Evolutionary conservation across 441 rosid species (phyloP).

Genomic region (Bocquillonia castaneifolia): DNA sequence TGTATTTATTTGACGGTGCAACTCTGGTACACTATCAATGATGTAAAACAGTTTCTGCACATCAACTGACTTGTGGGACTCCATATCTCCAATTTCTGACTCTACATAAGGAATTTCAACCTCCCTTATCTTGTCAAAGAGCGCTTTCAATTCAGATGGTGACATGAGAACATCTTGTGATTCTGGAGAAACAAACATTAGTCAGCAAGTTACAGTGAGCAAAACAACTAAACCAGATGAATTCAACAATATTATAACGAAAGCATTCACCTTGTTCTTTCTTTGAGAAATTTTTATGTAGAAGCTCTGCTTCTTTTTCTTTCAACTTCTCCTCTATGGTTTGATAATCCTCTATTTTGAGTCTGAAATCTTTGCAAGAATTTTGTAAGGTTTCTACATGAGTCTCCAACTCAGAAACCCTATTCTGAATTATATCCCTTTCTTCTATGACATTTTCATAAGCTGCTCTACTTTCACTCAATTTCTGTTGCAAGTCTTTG

Average conservation of each 20-base stretch:
- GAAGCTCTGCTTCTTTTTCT: conserved; percentile 52
- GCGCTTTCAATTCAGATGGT: conserved; percentile 45
- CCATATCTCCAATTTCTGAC: conserved; percentile 34
- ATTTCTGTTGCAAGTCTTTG: conserved; percentile 54
- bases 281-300: conserved; percentile 25
- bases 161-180: conserved; percentile 48
- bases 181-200: conserved; percentile 37
- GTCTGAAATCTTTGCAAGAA: conserved; percentile 46
- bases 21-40: conserved; percentile 45
- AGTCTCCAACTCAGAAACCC: conserved; percentile 55
- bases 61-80: conserved; percentile 39
- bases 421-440: conserved; percentile 44
- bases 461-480: conserved; percentile 37
- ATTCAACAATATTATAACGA: conserved; percentile 13
- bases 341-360: conserved; percentile 41
- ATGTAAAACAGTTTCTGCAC: conserved; percentile 55
- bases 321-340: conserved; percentile 49
- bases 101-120: conserved; percentile 44
- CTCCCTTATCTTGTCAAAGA: conserved; percentile 53
- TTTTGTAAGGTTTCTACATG: conserved; percentile 44
- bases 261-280: conserved; percentile 45
- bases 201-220: conserved; percentile 12
- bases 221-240: conserved; percentile 22
- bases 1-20: conserved; percentile 50
- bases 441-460: conserved; percentile 47